These are phyloP conservation scores for Astrocystis sublimbata DNA, from an alignment of 495 filamentous ascomycete genomes.

Conservation along the genomic window DNA sequence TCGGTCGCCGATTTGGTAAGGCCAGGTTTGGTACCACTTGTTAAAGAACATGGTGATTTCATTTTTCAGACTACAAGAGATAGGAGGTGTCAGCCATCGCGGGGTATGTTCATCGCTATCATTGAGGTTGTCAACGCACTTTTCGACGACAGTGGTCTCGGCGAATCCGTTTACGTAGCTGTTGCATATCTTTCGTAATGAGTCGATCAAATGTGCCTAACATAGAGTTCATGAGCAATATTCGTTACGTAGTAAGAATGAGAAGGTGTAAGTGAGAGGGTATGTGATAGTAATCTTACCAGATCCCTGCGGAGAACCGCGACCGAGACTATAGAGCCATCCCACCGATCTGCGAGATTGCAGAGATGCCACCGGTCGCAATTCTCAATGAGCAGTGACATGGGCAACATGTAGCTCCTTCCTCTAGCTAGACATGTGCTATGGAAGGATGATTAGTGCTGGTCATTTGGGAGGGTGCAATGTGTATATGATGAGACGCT, in stretches of 20 bases:
- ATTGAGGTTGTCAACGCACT: constrained; percentile 12
- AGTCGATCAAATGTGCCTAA: constrained; percentile 60
- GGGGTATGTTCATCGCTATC: background rate
- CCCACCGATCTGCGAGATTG: constrained; percentile 62
- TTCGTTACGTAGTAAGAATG: background rate
- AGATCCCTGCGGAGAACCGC: constrained; percentile 67
- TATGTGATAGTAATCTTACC: constrained; percentile 48
- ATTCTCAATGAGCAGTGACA: constrained; percentile 62
- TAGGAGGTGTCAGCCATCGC: background rate
- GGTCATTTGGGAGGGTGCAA: background rate
- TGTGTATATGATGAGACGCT: constrained; percentile 2
- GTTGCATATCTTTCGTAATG: constrained; percentile 64
- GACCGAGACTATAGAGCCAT: constrained; percentile 68
- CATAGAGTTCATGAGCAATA: constrained; percentile 10
- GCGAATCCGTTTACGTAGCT: constrained; percentile 41
- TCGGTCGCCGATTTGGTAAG: constrained; percentile 32
- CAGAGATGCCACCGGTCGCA: constrained; percentile 69
- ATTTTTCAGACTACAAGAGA: constrained; percentile 23
- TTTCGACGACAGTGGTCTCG: constrained; percentile 29
- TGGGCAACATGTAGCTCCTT: constrained; percentile 64
- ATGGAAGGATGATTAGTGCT: background rate
- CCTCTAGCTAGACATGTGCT: constrained; percentile 71
- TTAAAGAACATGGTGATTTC: constrained; percentile 36
- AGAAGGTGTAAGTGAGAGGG: too few species aligned
- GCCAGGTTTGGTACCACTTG: constrained; percentile 37